phyloP scores from a whole-genome alignment of 371 early-diverging fungal species.

The Funneliformis caledonium region DNA sequence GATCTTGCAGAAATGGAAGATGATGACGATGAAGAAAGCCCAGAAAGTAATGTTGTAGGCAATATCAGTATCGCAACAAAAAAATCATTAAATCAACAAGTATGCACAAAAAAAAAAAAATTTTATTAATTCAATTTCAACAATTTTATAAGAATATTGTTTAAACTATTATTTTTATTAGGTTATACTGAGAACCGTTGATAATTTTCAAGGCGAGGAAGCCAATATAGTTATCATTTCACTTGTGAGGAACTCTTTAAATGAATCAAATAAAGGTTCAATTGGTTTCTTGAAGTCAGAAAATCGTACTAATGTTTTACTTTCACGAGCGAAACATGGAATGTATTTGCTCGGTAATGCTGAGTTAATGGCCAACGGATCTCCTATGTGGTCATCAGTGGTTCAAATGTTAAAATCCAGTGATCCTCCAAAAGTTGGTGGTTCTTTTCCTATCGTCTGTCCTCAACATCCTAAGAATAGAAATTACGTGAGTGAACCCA shows the following conservation, averaged over 20 bases:
- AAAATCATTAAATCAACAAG: constrained; percentile 6
- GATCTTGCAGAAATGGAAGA: constrained; percentile 42
- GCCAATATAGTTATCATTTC: constrained; percentile 55
- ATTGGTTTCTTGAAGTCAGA: constrained; percentile 81
- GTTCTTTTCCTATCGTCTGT: constrained; percentile 53
- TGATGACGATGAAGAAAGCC: constrained; percentile 37
- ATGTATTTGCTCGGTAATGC: constrained; percentile 65
- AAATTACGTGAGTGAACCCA: constrained; percentile 36
- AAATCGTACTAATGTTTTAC: constrained; percentile 79
- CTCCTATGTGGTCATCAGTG: constrained; percentile 50
- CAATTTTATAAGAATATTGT: background rate
- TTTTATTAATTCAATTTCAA: background rate
- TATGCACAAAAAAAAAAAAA: background rate
- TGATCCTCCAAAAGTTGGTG: constrained; percentile 44
- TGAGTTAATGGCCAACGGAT: constrained; percentile 43
- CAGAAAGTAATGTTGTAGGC: background rate
- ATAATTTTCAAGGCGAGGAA: constrained; percentile 50
- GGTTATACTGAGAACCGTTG: constrained; percentile 36
- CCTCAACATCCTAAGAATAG: constrained; percentile 49
- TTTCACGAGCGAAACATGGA: constrained; percentile 69
- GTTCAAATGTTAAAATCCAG: constrained; percentile 41
- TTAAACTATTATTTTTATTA: background rate
- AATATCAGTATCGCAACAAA: background rate
- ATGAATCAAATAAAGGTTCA: constrained; percentile 42
- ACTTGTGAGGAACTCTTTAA: constrained; percentile 61